A percentile compares a stretch with the other conserved stretches of the same genome.
phyloP scores from a whole-genome alignment of 495 filamentous ascomycete species.

The Penicillium egyptiacum region DNA sequence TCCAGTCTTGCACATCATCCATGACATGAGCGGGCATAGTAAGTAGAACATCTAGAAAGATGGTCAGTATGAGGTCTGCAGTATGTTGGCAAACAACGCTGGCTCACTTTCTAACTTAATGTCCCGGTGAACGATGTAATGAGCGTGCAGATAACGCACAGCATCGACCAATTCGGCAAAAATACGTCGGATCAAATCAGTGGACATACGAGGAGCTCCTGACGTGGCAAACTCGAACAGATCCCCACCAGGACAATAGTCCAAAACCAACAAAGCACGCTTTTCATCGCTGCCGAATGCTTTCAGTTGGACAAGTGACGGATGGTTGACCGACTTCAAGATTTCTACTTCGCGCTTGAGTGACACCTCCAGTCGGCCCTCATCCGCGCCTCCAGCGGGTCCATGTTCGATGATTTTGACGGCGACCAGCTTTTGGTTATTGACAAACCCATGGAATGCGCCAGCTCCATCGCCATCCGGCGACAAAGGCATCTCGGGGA shows the following conservation, averaged over 20 bases:
- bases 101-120: slow-evolving; percentile 95
- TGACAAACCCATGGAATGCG: slow-evolving; percentile 42
- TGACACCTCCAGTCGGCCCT: slow-evolving; percentile 86
- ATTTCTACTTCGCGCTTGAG: slow-evolving; percentile 94
- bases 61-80: slow-evolving; percentile 28
- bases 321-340: slow-evolving; percentile 80
- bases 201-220: slow-evolving; percentile 61
- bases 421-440: slow-evolving; percentile 74
- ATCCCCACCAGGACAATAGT: slow-evolving; percentile 92
- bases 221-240: slow-evolving; percentile 85
- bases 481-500: slow-evolving; percentile 22
- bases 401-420: slow-evolving; percentile 95
- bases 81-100: not conserved
- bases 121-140: slow-evolving; percentile 91
- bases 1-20: slow-evolving; percentile 57
- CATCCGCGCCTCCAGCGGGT: slow-evolving; percentile 84
- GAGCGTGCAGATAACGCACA: slow-evolving; percentile 77
- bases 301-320: slow-evolving; percentile 84
- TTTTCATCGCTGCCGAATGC: slow-evolving; percentile 80
- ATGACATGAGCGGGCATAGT: slow-evolving; percentile 66
- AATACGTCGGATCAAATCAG: slow-evolving; percentile 74
- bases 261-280: slow-evolving; percentile 79
- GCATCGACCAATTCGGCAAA: slow-evolving; percentile 87
- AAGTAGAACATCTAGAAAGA: slow-evolving; percentile 75
- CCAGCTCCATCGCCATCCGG: slow-evolving; percentile 37